These are phyloP conservation scores for Daedalea quercina DNA, from an alignment of 768 basidiomycete genomes.

Conservation along the genomic window DNA sequence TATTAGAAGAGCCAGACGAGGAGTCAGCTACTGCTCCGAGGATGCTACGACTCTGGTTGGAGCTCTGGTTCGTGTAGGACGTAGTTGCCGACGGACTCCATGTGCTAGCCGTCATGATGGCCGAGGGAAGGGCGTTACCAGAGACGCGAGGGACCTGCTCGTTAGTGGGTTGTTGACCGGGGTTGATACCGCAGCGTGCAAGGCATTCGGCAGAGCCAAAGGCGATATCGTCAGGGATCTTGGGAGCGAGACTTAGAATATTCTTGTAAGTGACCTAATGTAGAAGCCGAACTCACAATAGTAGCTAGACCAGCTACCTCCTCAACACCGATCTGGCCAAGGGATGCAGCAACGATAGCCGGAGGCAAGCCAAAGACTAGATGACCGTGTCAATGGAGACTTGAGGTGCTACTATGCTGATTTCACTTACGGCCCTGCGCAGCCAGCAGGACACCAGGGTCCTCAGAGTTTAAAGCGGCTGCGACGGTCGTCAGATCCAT, in stretches of 20 bases:
- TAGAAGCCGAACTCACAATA: conserved; percentile 8
- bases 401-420: conserved; percentile 9
- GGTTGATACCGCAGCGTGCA: conserved; percentile 19
- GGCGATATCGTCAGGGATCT: conserved; percentile 26
- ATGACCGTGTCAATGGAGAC: neutral
- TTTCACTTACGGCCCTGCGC: conserved; percentile 22
- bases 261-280: neutral
- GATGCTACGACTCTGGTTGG: conserved; percentile 4
- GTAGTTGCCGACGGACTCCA: conserved; percentile 1
- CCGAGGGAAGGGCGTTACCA: conserved; percentile 19
- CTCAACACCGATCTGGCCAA: conserved; percentile 23
- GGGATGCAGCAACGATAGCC: conserved; percentile 21
- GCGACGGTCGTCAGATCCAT: neutral
- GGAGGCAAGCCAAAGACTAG: conserved; percentile 24
- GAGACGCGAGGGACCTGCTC: conserved; percentile 22
- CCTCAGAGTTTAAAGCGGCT: conserved; percentile 23
- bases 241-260: too few species aligned
- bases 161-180: conserved; percentile 17
- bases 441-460: conserved; percentile 19
- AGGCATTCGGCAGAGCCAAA: conserved; percentile 22
- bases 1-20: neutral
- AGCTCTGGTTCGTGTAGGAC: conserved; percentile 11
- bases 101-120: neutral
- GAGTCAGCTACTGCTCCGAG: conserved; percentile 14
- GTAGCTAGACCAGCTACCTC: conserved; percentile 19